Evolutionary conservation across 2,329 filamentous ascomycete genomes (phyloP), one percentile per base, ranked within the genome.

Genomic region (Exserohilum rostratum): DNA sequence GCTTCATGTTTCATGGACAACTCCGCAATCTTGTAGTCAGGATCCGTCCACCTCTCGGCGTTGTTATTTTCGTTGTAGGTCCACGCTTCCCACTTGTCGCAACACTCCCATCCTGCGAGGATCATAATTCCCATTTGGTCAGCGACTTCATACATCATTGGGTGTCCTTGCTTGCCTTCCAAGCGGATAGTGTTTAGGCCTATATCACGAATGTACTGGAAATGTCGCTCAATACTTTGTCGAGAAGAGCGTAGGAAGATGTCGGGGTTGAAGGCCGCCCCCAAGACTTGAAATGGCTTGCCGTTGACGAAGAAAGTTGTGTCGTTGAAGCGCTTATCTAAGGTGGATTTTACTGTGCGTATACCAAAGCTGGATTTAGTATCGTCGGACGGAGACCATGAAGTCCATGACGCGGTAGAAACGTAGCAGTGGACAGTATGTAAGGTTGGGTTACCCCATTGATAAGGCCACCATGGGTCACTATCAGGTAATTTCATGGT

Each of bases 1-100:
- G 82, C 83, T 69, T 88, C 86, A 55, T 88, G 85, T 0, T 77
- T 72, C 80, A 87, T 86, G 44, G 81, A 82, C 0, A 72, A 71
- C 25, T 80, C 80, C 5, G 84, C 85, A 20, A 80, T 82, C 1
- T 51, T 58, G 64, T 88, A 88, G 68, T 88, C 86, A 2, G 69
- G 61, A 0, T 82, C 77, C 0, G 68, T 72, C 84, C 85, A 88
- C 48, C 71, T 72, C 3, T 71, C 63, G 0, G 77, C 79, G 9
- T 64, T 53, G 1, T 71, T 75, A n/a, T 88, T 81, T 11, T 82
- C 68, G 60, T 87, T 87, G 67, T 87, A 86, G 1, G 65, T 68
- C 85, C 85, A 88, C 0, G 80, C 82, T 64, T 88, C 86, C 86
- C 86, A 88, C 66, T 88, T 88, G 61, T 87, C 83, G 66, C 86